phyloP scores from a whole-genome alignment of 2,329 filamentous ascomycete species.

The Myriosclerotinia curreyana region DNA sequence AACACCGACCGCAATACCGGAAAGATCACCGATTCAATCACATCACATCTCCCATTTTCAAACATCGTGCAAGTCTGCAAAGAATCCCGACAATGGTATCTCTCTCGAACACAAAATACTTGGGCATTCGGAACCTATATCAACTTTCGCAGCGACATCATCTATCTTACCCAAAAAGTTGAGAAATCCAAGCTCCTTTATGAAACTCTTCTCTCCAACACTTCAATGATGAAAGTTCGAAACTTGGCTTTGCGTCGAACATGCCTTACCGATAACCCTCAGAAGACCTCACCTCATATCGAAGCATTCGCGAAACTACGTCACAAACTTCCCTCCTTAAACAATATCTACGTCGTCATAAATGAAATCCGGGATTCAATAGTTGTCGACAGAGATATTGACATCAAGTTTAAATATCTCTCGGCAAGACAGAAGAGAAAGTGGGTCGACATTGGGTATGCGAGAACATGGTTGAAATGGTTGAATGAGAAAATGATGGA shows the following conservation, averaged over 20 bases:
- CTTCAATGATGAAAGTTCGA: neutral
- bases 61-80: slow-evolving; percentile 14
- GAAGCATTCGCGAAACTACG: neutral
- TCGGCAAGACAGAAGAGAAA: slow-evolving; percentile 13
- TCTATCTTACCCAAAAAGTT: slow-evolving; percentile 3
- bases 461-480: slow-evolving; percentile 9
- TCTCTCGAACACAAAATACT: slow-evolving; percentile 9
- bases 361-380: slow-evolving; percentile 5
- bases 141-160: slow-evolving; percentile 28
- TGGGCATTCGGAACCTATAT: slow-evolving; percentile 13
- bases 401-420: slow-evolving; percentile 5
- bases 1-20: slow-evolving; percentile 3
- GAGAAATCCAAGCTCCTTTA: neutral
- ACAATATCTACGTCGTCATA: slow-evolving; percentile 16
- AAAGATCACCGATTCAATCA: slow-evolving; percentile 5
- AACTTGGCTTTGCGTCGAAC: slow-evolving; percentile 14
- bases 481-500: slow-evolving; percentile 1
- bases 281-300: neutral
- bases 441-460: slow-evolving; percentile 15
- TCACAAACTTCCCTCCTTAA: neutral
- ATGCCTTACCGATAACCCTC: slow-evolving; percentile 10
- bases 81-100: slow-evolving; percentile 14
- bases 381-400: neutral
- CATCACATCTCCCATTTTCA: slow-evolving; percentile 8
- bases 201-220: slow-evolving; percentile 4